Conservation (phyloP, 306 rosid species). For the Hylodesmum podocarpum region DNA sequence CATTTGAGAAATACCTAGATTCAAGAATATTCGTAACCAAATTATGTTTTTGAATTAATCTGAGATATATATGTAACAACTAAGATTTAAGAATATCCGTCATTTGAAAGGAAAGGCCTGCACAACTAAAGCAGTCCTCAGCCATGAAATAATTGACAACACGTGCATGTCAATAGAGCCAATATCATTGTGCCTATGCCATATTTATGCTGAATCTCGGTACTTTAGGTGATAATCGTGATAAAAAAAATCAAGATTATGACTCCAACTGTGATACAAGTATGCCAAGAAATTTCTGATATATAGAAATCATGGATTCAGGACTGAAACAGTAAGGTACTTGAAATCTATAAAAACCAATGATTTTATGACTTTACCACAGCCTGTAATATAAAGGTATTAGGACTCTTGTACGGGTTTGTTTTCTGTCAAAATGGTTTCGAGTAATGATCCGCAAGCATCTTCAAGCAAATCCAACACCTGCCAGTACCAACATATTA, state of each 20-base stretch:
- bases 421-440: constrained; percentile 69
- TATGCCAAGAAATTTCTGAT: not conserved
- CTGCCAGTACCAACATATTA: constrained; percentile 42
- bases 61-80: too few relatives aligned
- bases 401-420: constrained; percentile 47
- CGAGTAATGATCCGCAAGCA: constrained; percentile 83
- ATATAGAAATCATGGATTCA: not conserved
- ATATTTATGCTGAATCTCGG: not conserved
- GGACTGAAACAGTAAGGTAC: not conserved
- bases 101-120: too few relatives aligned
- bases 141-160: not conserved
- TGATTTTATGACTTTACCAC: not conserved
- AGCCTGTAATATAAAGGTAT: not conserved
- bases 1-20: too few relatives aligned
- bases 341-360: not conserved
- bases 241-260: not conserved
- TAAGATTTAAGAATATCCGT: too few relatives aligned
- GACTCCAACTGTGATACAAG: not conserved
- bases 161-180: not conserved
- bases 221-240: not conserved
- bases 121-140: not conserved
- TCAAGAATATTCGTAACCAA: too few relatives aligned
- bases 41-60: too few relatives aligned
- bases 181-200: not conserved
- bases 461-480: constrained; percentile 95